Evolutionary conservation across 306 rosid species (phyloP).

Genomic region (Chamaecrista fasciculata): DNA sequence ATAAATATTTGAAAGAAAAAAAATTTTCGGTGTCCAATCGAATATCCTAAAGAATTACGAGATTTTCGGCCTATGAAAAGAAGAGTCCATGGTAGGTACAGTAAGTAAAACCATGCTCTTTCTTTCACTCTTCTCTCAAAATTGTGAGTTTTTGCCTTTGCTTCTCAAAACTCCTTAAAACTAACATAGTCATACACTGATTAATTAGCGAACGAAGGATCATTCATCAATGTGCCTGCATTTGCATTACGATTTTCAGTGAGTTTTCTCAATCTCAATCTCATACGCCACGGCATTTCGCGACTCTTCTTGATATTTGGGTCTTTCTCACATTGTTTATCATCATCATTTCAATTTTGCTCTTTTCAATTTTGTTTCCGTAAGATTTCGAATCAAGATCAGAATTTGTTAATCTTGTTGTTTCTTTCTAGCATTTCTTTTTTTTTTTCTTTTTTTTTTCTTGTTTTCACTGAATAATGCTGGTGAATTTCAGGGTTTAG

Average conservation of each 20-base stretch:
- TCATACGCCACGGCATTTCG: constrained; percentile 2
- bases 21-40: neutral
- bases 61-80: neutral
- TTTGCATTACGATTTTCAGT: neutral
- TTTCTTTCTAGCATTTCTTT: neutral
- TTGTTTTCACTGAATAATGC: neutral
- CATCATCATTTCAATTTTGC: neutral
- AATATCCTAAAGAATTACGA: neutral
- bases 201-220: too few relatives aligned
- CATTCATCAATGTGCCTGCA: constrained; percentile 37
- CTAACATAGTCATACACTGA: neutral
- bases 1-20: neutral
- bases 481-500: neutral
- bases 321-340: neutral
- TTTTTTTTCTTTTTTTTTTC: constrained; percentile 7
- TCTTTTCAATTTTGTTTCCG: neutral
- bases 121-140: neutral
- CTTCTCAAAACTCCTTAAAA: neutral
- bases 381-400: neutral
- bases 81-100: neutral
- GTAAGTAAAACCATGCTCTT: neutral
- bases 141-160: neutral
- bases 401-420: too few relatives aligned
- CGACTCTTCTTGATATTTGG: constrained; percentile 8
- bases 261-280: constrained; percentile 26